phyloP scores from a whole-genome alignment of 2,329 filamentous ascomycete species.

The Pseudonectria buxi region DNA sequence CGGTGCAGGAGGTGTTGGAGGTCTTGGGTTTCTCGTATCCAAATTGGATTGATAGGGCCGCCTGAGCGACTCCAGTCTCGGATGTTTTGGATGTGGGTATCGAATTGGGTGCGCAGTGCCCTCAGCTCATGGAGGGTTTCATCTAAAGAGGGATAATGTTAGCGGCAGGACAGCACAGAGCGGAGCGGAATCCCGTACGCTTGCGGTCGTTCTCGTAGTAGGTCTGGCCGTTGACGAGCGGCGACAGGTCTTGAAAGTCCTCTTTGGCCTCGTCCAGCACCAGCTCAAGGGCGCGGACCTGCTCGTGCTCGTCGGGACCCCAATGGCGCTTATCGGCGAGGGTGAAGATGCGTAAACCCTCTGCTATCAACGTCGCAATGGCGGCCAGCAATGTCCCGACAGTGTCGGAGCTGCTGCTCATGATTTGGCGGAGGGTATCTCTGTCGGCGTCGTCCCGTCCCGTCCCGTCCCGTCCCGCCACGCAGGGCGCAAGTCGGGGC shows the following conservation, averaged over 20 bases:
- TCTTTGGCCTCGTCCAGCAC: slow-evolving; percentile 53
- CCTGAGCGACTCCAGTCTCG: slow-evolving; percentile 49
- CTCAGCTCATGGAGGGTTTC: slow-evolving; percentile 47
- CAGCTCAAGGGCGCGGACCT: slow-evolving; percentile 47
- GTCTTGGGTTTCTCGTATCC: slow-evolving; percentile 45
- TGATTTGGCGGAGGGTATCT: slow-evolving; percentile 18
- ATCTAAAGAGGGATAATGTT: slow-evolving; percentile 27
- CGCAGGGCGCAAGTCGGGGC: neutral
- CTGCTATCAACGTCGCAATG: slow-evolving; percentile 48
- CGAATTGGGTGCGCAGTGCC: slow-evolving; percentile 38
- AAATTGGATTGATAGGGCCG: slow-evolving; percentile 49
- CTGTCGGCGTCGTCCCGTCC: neutral
- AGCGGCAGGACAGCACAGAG: slow-evolving; percentile 6
- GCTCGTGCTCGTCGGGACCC: slow-evolving; percentile 54
- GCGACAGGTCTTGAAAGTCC: slow-evolving; percentile 53
- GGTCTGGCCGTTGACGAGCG: slow-evolving; percentile 47
- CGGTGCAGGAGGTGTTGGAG: slow-evolving; percentile 48
- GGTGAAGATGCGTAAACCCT: slow-evolving; percentile 47
- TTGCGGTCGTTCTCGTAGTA: slow-evolving; percentile 54
- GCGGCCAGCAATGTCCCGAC: slow-evolving; percentile 52
- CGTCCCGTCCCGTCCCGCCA: neutral
- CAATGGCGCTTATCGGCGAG: slow-evolving; percentile 53
- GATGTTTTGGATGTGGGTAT: slow-evolving; percentile 42
- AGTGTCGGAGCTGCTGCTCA: slow-evolving; percentile 39
- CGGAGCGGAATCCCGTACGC: slow-evolving; percentile 31